These are phyloP conservation scores for Penicillium sp. DNA, from an alignment of 2,329 filamentous ascomycete genomes.

Conservation along the genomic window DNA sequence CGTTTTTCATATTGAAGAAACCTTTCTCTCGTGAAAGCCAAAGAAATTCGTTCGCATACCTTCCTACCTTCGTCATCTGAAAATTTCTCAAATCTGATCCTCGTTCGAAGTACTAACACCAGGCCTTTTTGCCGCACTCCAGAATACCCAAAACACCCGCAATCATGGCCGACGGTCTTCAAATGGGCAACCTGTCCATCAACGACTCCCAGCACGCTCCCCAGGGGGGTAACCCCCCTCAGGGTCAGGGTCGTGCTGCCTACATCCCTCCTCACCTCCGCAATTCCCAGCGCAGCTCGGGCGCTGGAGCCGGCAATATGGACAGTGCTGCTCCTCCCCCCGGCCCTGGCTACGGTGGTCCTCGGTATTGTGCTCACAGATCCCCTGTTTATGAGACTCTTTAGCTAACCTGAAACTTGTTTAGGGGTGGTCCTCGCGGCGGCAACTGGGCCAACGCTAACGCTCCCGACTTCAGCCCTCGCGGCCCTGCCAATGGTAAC, in stretches of 20 bases:
- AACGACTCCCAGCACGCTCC: slow-evolving; percentile 62
- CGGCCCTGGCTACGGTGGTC: slow-evolving; percentile 32
- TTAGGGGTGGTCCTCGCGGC: slow-evolving; percentile 33
- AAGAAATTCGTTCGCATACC: slow-evolving; percentile 16
- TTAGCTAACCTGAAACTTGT: slow-evolving; percentile 15
- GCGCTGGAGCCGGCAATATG: slow-evolving; percentile 35
- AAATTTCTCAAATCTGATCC: neutral
- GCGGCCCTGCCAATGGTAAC: slow-evolving; percentile 41
- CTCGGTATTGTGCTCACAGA: slow-evolving; percentile 33
- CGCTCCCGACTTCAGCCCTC: slow-evolving; percentile 57
- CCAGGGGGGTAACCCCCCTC: slow-evolving; percentile 41
- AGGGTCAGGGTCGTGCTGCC: slow-evolving; percentile 52
- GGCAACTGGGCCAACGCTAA: slow-evolving; percentile 56
- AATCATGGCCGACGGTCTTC: slow-evolving; percentile 42
- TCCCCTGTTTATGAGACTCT: slow-evolving; percentile 1
- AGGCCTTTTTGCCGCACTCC: neutral
- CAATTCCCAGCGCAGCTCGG: slow-evolving; percentile 31
- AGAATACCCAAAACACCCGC: slow-evolving; percentile 21
- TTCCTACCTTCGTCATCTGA: neutral
- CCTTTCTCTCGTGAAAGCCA: slow-evolving; percentile 12
- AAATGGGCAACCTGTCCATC: slow-evolving; percentile 46
- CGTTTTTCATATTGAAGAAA: slow-evolving; percentile 1
- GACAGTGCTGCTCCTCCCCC: slow-evolving; percentile 38
- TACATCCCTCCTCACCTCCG: slow-evolving; percentile 67
- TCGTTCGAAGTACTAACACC: slow-evolving; percentile 11